These are phyloP conservation scores for Psidium friedrichsthalianum DNA, from an alignment of 345 rosid species.

Conservation along the genomic window DNA sequence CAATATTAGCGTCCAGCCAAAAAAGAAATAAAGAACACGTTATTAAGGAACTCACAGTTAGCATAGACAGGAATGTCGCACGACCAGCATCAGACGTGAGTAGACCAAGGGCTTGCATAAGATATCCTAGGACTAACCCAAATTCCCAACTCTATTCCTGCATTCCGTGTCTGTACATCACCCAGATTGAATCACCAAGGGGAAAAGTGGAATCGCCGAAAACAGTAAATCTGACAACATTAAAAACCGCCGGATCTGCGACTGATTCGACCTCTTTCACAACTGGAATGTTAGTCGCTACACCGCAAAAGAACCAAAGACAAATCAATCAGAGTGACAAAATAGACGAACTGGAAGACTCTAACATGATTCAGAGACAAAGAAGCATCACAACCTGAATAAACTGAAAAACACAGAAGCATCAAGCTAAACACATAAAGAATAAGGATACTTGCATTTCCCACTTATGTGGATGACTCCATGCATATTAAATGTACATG, in stretches of 20 bases:
- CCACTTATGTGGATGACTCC: background rate
- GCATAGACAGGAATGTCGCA: constrained; percentile 40
- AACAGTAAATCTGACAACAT: constrained; percentile 37
- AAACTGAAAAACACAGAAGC: background rate
- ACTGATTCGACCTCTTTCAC: constrained; percentile 43
- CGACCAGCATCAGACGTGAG: constrained; percentile 54
- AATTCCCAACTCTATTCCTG: constrained; percentile 57
- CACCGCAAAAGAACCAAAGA: constrained; percentile 4
- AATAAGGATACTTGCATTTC: background rate
- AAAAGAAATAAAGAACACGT: background rate
- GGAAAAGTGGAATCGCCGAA: constrained; percentile 47
- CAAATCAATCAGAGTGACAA: background rate
- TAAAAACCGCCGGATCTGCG: constrained; percentile 42
- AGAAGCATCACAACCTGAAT: background rate
- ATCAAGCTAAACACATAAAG: background rate
- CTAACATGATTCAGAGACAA: background rate
- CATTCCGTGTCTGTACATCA: constrained; percentile 32
- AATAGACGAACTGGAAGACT: background rate
- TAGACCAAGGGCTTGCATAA: constrained; percentile 47
- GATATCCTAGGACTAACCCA: constrained; percentile 55
- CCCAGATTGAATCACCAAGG: constrained; percentile 29
- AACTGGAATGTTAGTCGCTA: constrained; percentile 53
- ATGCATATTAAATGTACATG: background rate
- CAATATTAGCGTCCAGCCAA: background rate
- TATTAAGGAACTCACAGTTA: constrained; percentile 32